Conservation (phyloP, 2,329 filamentous ascomycete species). For the Claviceps sp. region DNA sequence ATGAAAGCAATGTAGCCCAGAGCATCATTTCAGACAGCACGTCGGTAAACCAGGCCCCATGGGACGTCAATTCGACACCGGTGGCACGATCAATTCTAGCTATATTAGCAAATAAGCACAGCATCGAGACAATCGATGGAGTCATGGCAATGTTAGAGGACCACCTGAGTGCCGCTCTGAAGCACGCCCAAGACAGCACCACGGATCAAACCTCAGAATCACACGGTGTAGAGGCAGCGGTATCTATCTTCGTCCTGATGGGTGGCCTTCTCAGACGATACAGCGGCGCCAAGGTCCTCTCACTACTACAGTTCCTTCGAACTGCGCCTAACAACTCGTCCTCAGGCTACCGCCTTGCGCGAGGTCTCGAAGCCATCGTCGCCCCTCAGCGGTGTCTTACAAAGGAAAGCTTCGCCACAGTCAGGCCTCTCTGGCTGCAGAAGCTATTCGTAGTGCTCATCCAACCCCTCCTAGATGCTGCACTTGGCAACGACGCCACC, state of each 20-base stretch:
- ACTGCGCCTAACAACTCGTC: conserved; percentile 19
- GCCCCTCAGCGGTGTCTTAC: conserved; percentile 24
- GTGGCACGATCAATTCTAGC: conserved; percentile 24
- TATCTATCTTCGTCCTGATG: conserved; percentile 22
- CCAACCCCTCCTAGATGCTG: conserved; percentile 30
- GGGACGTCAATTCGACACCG: conserved; percentile 11
- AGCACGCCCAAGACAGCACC: neutral
- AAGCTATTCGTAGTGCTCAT: conserved; percentile 34
- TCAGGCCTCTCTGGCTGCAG: conserved; percentile 34
- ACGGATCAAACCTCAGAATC: neutral
- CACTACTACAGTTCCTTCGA: conserved; percentile 22
- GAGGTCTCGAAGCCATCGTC: conserved; percentile 29
- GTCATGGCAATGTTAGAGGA: conserved; percentile 17
- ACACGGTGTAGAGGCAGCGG: conserved; percentile 2
- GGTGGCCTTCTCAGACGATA: conserved; percentile 26
- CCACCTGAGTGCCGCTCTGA: conserved; percentile 11
- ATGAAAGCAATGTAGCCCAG: conserved; percentile 22
- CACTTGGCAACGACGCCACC: conserved; percentile 19
- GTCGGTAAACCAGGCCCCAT: conserved; percentile 3
- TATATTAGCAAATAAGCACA: conserved; percentile 32
- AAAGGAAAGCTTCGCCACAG: conserved; percentile 27
- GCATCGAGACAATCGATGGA: conserved; percentile 18
- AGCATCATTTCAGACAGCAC: conserved; percentile 18
- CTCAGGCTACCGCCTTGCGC: conserved; percentile 27
- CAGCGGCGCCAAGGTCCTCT: conserved; percentile 20